Evolutionary conservation across 768 basidiomycete genomes (phyloP).

Genomic region (Daedalea quercina): DNA sequence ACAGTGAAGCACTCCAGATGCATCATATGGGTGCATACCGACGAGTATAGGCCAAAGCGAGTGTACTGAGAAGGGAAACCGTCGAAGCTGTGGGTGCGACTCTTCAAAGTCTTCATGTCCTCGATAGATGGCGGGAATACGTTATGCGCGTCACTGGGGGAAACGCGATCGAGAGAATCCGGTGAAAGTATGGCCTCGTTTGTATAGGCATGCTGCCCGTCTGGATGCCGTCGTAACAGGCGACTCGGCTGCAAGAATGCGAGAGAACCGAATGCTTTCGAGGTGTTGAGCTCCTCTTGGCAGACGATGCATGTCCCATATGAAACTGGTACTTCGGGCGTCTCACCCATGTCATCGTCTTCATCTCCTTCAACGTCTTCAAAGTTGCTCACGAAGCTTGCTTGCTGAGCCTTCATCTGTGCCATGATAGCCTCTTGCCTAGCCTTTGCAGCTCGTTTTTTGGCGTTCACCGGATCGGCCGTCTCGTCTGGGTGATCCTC

Average conservation of each 20-base stretch:
- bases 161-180: conserved; percentile 56
- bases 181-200: conserved; percentile 66
- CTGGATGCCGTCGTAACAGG: conserved; percentile 71
- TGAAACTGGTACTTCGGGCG: conserved; percentile 42
- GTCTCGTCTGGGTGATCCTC: conserved; percentile 28
- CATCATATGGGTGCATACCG: conserved; percentile 96
- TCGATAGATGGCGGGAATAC: conserved; percentile 46
- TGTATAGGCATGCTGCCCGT: conserved; percentile 51
- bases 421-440: conserved; percentile 93
- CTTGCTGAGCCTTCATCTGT: conserved; percentile 92
- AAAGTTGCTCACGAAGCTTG: conserved; percentile 75
- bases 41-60: conserved; percentile 80
- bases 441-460: conserved; percentile 81
- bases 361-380: conserved; percentile 69
- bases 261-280: conserved; percentile 76
- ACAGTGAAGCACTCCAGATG: conserved; percentile 91
- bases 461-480: conserved; percentile 56
- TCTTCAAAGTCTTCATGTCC: conserved; percentile 41
- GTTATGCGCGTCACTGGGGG: conserved; percentile 22
- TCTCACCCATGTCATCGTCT: conserved; percentile 51
- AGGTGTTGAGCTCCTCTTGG: conserved; percentile 80
- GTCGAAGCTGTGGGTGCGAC: conserved; percentile 49
- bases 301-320: conserved; percentile 98
- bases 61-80: conserved; percentile 66
- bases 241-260: conserved; percentile 86